Conservation (phyloP, 768 basidiomycete species). For the Mrakia blollopis region DNA sequence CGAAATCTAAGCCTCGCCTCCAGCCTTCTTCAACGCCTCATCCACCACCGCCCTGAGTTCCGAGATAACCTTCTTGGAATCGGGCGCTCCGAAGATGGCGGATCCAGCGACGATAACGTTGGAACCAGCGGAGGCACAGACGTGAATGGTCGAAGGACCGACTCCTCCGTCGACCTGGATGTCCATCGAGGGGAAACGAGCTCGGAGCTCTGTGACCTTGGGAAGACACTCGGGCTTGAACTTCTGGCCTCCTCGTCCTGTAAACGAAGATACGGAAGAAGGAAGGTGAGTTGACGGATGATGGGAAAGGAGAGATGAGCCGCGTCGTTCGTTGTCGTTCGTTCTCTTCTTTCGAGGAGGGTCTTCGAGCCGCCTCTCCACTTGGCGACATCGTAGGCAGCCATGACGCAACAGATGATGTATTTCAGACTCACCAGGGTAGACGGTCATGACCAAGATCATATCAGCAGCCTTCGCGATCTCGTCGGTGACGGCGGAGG, state of each 20-base stretch:
- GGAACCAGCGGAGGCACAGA: conserved; percentile 86
- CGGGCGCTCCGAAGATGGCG: conserved; percentile 78
- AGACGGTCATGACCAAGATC: conserved; percentile 97
- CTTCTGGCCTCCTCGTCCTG: conserved; percentile 91
- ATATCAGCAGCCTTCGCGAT: conserved; percentile 81
- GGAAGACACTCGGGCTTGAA: conserved; percentile 88
- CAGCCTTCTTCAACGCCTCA: conserved; percentile 44
- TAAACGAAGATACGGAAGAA: background rate
- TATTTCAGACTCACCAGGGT: conserved; percentile 59
- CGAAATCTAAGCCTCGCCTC: background rate
- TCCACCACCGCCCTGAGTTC: conserved; percentile 65
- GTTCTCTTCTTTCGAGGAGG: too few relatives aligned
- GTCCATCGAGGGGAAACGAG: conserved; percentile 85
- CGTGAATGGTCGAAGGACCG: conserved; percentile 79
- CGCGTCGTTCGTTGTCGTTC: background rate
- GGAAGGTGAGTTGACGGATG: background rate
- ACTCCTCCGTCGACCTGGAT: conserved; percentile 99
- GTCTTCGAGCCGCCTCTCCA: too few relatives aligned
- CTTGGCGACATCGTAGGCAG: background rate
- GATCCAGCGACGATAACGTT: conserved; percentile 98
- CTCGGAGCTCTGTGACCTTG: conserved; percentile 84
- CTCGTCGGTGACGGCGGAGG: conserved; percentile 76
- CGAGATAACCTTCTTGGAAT: conserved; percentile 72
- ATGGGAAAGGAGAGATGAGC: background rate
- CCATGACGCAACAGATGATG: too few relatives aligned